Conservation (phyloP, 495 filamentous ascomycete species). For the Tirmania nivea region DNA sequence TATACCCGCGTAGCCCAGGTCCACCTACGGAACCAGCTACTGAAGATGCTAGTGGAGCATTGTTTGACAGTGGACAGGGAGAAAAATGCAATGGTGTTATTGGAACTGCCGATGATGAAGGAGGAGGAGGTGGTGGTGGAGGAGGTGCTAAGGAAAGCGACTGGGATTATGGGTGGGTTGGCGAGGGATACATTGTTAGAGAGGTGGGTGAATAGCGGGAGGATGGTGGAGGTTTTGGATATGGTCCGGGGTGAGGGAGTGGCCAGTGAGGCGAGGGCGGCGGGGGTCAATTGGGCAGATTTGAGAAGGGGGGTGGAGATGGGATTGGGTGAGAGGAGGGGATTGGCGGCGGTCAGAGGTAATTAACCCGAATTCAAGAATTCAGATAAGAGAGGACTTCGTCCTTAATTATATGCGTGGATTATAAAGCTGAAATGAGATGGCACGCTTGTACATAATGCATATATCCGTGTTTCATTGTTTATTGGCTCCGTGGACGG, state of each 20-base stretch:
- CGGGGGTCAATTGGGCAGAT: slow-evolving; percentile 14
- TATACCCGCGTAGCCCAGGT: slow-evolving; percentile 12
- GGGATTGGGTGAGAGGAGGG: slow-evolving; percentile 12
- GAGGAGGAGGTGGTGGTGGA: slow-evolving; percentile 13
- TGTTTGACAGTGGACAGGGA: slow-evolving; percentile 13
- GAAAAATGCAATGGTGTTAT: slow-evolving; percentile 9
- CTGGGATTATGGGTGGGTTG: too few relatives aligned
- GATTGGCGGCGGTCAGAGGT: too few relatives aligned
- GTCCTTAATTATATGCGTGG: too few relatives aligned
- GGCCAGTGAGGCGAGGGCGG: slow-evolving; percentile 10
- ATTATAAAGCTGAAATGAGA: too few relatives aligned
- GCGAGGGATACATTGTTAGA: slow-evolving; percentile 17
- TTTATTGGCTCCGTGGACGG: too few relatives aligned
- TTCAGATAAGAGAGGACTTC: too few relatives aligned
- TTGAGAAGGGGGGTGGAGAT: slow-evolving; percentile 11
- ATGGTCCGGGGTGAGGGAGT: slow-evolving; percentile 4
- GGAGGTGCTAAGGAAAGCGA: neutral
- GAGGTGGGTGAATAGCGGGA: slow-evolving; percentile 12
- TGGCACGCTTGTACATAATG: too few relatives aligned
- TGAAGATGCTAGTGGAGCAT: slow-evolving; percentile 12
- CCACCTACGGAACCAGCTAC: slow-evolving; percentile 4
- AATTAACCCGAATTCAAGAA: too few relatives aligned
- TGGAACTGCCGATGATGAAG: slow-evolving; percentile 12
- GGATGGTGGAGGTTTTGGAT: slow-evolving; percentile 8
- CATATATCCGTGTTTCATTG: too few relatives aligned